Base-by-base conservation (phyloP, 257 asterid genomes). In the Gentiana dahurica region DNA sequence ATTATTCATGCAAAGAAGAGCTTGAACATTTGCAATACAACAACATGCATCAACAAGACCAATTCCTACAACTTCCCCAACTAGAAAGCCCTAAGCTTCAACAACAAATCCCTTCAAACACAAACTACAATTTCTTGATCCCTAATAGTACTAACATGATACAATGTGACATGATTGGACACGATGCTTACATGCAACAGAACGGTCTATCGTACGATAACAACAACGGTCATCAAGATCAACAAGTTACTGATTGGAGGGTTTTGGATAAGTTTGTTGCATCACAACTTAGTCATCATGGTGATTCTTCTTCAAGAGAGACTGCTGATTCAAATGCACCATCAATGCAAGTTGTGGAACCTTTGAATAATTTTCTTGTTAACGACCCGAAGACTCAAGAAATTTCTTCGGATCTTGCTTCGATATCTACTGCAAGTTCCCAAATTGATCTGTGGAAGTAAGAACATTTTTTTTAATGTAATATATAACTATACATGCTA, bases 251-350 rank as follows among this genome's bases (percentile, higher is more conserved):
- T 0, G 92, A 83, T 45, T 83, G 92, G 92, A 75, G 92, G 12
- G 79, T 80, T 48, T 85, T 83, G 9, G 87, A 83, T 54, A 83
- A 80, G 67, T 71, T 83, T 46, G 87, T 83, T 13, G 92, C 92
- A 2, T 77, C 83, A 66, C 87, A 83, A 65, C 65, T 83, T 4
- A 80, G 85, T 41, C 81, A 78, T 3, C 77, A 71, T 44, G 68
- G 61, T 55, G 67, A 33, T 34, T 41, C 49, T 15, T 65, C 36
- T 12, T 41, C 46, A 41, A 65, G 51, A 58, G 75, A 63, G 36
- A 39, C 41, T 13, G 37, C 64, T 24, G 49, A 57, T 57, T 54
- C 72, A 5, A 64, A 68, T 46, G 70, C 55, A 24, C 61, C 64
- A 33, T 69, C 70, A 51, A 56, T 60, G 47, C 77, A 62, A 36